A percentile compares a stretch with the other conserved stretches of the same genome.
These are phyloP conservation scores for Gossypium longicalyx DNA, from an alignment of 345 rosid species.

Conservation along the genomic window DNA sequence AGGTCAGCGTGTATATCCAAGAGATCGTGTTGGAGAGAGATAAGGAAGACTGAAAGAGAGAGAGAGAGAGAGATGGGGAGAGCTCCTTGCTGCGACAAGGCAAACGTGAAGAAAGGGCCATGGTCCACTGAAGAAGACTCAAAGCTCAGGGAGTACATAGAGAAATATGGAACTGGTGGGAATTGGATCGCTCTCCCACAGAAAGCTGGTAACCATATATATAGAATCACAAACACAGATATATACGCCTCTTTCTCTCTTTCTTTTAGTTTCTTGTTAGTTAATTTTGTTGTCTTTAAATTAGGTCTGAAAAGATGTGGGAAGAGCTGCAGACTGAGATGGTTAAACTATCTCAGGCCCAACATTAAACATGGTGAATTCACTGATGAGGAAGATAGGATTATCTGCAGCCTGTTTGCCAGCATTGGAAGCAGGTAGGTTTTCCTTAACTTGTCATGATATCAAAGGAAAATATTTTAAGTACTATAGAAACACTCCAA, in stretches of 20 bases:
- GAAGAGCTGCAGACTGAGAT: slow-evolving; percentile 91
- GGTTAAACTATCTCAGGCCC: slow-evolving; percentile 95
- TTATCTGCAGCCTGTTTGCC: slow-evolving; percentile 70
- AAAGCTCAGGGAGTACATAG: slow-evolving; percentile 77
- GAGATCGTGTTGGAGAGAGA: neutral
- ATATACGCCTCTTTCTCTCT: neutral
- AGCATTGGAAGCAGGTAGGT: slow-evolving; percentile 91
- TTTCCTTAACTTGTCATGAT: neutral
- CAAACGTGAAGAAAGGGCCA: slow-evolving; percentile 93
- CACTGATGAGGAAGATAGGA: slow-evolving; percentile 72
- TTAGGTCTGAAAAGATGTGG: slow-evolving; percentile 88
- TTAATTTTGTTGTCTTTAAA: slow-evolving; percentile 14
- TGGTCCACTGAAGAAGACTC: slow-evolving; percentile 97
- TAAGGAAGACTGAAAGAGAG: no score
- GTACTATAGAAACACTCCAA: no score
- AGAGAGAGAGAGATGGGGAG: slow-evolving; percentile 59
- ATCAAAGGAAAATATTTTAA: no score
- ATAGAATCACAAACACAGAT: neutral
- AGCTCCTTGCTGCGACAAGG: slow-evolving; percentile 97
- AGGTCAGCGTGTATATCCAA: slow-evolving; percentile 21
- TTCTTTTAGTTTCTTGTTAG: neutral
- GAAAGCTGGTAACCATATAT: slow-evolving; percentile 58
- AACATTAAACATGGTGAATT: slow-evolving; percentile 88
- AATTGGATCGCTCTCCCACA: slow-evolving; percentile 88
- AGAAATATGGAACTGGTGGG: slow-evolving; percentile 81